Percentiles rank a stretch among this genome's conserved stretches.
phyloP scores from a whole-genome alignment of 805 yeast genomes.

The Candida alai region DNA sequence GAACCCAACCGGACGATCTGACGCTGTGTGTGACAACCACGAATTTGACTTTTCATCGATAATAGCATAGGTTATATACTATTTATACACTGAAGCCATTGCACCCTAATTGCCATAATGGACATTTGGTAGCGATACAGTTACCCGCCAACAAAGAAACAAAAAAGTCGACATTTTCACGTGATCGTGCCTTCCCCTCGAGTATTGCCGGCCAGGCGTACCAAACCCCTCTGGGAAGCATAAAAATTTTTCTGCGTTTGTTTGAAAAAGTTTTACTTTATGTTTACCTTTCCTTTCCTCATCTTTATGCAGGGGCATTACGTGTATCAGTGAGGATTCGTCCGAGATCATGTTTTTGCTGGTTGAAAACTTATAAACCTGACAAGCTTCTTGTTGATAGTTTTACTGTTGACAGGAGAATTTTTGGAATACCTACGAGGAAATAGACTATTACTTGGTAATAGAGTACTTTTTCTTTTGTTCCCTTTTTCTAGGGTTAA shows the following conservation, averaged over 20 bases:
- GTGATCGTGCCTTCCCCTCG: not conserved
- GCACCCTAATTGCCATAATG: not conserved
- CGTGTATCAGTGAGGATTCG: conserved; percentile 99
- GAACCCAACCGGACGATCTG: conserved; percentile 7
- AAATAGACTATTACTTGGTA: too few species aligned
- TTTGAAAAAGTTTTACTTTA: too few species aligned
- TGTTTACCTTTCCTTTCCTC: conserved; percentile 22
- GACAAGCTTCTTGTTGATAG: conserved; percentile 72
- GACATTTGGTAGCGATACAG: too few species aligned
- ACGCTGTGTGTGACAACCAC: not conserved
- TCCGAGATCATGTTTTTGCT: conserved; percentile 99
- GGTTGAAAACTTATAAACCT: conserved; percentile 99
- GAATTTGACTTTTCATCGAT: conserved; percentile 7
- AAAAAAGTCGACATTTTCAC: too few species aligned
- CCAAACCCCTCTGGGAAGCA: too few species aligned
- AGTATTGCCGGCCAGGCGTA: too few species aligned
- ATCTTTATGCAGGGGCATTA: conserved; percentile 99
- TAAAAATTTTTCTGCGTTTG: too few species aligned
- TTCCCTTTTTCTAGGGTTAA: too few species aligned
- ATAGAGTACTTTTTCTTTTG: too few species aligned
- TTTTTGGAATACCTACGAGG: conserved; percentile 66
- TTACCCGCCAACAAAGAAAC: too few species aligned
- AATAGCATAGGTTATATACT: too few species aligned
- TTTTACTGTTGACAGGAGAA: conserved; percentile 57
- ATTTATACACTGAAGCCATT: not conserved